Percentiles rank a stretch among this genome's conserved stretches.
These are phyloP conservation scores for Globisporangium radiosum DNA, from an alignment of 352 stramenopile species.

Conservation along the genomic window DNA sequence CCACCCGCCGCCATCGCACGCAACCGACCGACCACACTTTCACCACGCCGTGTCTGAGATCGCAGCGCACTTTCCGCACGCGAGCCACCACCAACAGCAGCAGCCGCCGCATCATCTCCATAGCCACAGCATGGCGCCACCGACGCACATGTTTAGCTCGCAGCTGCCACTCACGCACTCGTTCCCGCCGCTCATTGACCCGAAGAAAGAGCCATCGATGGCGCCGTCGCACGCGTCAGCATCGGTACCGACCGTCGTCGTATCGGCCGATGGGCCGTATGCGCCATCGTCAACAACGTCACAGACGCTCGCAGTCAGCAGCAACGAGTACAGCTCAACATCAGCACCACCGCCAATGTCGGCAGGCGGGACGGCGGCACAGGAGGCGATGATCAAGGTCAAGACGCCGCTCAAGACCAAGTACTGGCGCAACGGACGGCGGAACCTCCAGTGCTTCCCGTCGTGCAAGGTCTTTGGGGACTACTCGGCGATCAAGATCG, in stretches of 20 bases:
- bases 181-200: conserved; percentile 54
- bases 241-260: conserved; percentile 1
- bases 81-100: conserved; percentile 11
- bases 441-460: conserved; percentile 87
- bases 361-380: conserved; percentile 14
- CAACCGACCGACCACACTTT: conserved; percentile 13
- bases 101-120: not conserved
- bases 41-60: conserved; percentile 23
- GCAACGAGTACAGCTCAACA: conserved; percentile 7
- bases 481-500: conserved; percentile 86
- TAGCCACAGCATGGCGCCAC: conserved; percentile 13
- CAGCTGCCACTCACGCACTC: conserved; percentile 33
- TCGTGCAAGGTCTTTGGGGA: conserved; percentile 87
- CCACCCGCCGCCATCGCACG: not conserved
- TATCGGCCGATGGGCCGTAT: conserved; percentile 27
- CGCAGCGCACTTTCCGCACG: conserved; percentile 27
- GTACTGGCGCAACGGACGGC: conserved; percentile 88
- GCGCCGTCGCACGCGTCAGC: not conserved
- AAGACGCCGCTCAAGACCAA: conserved; percentile 83
- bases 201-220: conserved; percentile 27
- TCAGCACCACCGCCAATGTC: too few species aligned
- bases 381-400: conserved; percentile 85
- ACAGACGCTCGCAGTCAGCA: not conserved
- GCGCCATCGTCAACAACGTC: conserved; percentile 2
- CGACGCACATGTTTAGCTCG: conserved; percentile 14